Conservation (phyloP, 257 asterid genomes). For the Fraxinus pennsylvanica region DNA sequence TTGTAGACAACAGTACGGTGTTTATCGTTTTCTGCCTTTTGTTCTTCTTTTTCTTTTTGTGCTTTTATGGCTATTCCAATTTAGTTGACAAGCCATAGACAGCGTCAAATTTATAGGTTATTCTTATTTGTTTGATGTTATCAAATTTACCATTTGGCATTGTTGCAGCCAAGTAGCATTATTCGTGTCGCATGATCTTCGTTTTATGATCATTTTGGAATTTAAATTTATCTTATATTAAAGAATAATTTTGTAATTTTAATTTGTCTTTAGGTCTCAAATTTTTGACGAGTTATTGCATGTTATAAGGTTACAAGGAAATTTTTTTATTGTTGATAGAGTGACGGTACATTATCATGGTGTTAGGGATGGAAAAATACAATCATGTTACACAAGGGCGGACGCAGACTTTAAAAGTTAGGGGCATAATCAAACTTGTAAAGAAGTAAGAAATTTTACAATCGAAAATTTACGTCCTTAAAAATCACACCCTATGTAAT, state of each 20-base stretch:
- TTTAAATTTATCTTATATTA: neutral
- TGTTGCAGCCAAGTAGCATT: slow-evolving; percentile 6
- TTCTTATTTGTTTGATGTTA: slow-evolving; percentile 41
- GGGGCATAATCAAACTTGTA: too few species aligned
- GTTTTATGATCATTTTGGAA: neutral
- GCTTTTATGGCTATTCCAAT: slow-evolving; percentile 24
- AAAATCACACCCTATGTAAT: too few species aligned
- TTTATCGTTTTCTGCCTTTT: slow-evolving; percentile 16
- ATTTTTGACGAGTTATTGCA: neutral
- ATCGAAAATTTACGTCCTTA: too few species aligned
- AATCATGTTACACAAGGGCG: too few species aligned
- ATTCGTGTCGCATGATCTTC: neutral
- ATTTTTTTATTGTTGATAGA: too few species aligned
- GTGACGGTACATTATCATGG: too few species aligned
- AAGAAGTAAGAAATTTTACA: too few species aligned
- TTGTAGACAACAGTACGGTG: slow-evolving; percentile 40
- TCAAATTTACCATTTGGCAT: slow-evolving; percentile 27
- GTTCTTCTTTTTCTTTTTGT: neutral
- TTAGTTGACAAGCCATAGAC: slow-evolving; percentile 38
- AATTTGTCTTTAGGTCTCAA: neutral
- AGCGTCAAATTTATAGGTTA: slow-evolving; percentile 46
- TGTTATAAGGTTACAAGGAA: neutral
- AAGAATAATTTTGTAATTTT: neutral
- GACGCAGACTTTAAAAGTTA: too few species aligned
- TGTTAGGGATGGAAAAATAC: too few species aligned